Percentiles rank a stretch among this genome's conserved stretches.
Evolutionary conservation across 2,329 filamentous ascomycete genomes (phyloP).

Genomic region (Fusarium subglutinans): DNA sequence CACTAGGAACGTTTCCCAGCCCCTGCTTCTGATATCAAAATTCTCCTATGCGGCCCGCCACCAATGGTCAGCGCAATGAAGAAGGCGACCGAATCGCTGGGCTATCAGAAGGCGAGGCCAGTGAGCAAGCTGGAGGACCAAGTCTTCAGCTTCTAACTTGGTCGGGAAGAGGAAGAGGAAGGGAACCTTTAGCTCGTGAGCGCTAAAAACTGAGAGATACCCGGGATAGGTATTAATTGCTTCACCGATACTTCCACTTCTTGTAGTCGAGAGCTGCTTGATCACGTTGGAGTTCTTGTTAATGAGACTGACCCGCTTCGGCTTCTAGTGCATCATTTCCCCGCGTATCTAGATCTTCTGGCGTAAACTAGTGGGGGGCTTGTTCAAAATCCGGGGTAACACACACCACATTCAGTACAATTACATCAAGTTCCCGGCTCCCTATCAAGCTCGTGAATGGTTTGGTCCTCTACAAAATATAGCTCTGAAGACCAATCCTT

Average conservation of each 20-base stretch:
- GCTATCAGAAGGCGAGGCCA: neutral
- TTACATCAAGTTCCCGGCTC: neutral
- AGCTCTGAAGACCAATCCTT: neutral
- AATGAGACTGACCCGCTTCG: constrained; percentile 12
- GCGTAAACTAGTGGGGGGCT: constrained; percentile 24
- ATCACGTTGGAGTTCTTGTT: neutral
- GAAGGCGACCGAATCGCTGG: neutral
- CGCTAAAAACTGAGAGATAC: neutral
- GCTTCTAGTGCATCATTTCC: constrained; percentile 21
- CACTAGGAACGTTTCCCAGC: neutral
- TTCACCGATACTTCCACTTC: neutral
- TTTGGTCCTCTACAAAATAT: fast-evolving
- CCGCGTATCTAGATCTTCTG: constrained; percentile 16
- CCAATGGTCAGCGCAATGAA: neutral
- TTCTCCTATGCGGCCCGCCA: neutral
- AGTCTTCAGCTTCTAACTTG: neutral
- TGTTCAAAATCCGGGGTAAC: constrained; percentile 13
- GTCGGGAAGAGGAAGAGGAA: too few relatives aligned
- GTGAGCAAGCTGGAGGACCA: neutral
- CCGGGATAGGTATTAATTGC: neutral
- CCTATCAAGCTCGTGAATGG: neutral
- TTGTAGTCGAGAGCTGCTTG: neutral
- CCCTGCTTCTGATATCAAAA: neutral
- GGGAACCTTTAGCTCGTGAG: too few relatives aligned
- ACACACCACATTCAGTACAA: neutral